A percentile compares a stretch with the other conserved stretches of the same genome.
Evolutionary conservation across 306 rosid genomes (phyloP).

Genomic region (Aeschynomene evenia): DNA sequence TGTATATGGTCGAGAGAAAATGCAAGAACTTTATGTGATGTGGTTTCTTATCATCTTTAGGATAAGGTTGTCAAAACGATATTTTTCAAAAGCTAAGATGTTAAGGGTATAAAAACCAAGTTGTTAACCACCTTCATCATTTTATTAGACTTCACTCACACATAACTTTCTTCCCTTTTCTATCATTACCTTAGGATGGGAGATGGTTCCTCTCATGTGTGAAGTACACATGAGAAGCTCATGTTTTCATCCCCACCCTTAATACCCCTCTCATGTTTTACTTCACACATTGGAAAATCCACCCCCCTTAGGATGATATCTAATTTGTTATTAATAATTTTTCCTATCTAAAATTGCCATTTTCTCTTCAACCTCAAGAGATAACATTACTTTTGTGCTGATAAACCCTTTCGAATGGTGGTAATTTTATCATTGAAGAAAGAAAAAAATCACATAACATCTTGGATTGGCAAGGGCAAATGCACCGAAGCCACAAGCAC

Average conservation of each 20-base stretch:
- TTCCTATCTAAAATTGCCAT: conserved; percentile 13
- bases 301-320: conserved; percentile 1
- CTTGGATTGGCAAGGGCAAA: conserved; percentile 37
- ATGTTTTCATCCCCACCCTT: too few species aligned
- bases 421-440: conserved; percentile 21
- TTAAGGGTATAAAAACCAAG: neutral
- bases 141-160: neutral
- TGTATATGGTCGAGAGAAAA: neutral
- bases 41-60: neutral
- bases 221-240: too few species aligned
- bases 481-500: conserved; percentile 41
- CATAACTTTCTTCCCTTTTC: neutral
- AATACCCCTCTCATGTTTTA: too few species aligned
- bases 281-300: too few species aligned
- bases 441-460: conserved; percentile 29
- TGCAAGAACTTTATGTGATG: neutral
- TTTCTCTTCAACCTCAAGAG: neutral
- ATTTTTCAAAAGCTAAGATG: neutral
- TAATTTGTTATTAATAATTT: neutral
- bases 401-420: conserved; percentile 11
- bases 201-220: too few species aligned
- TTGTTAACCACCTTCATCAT: neutral
- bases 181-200: too few species aligned
- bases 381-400: conserved; percentile 17
- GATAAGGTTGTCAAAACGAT: conserved; percentile 3